Evolutionary conservation across 805 yeast species (phyloP), one percentile per base, ranked within the genome.

Genomic region (Grigorovia humatica): DNA sequence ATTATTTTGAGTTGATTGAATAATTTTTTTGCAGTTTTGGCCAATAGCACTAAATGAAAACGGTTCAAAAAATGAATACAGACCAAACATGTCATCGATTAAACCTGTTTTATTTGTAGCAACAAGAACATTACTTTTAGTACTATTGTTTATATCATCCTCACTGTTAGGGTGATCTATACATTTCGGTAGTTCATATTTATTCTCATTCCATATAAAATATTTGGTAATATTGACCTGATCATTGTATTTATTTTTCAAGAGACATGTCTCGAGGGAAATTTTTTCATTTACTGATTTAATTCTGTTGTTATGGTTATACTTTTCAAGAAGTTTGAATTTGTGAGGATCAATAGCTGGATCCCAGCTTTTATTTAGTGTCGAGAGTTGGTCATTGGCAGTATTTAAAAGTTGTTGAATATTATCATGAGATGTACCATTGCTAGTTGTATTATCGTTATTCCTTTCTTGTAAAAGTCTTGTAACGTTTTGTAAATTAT

Each of bases 31-130:
- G 48, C 59, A 58, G 38, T 59, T 55, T 32, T 51, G 52, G 42
- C 68, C 68, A 12, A 65, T 63, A 29, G 68, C 69, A 51, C 59
- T 55, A 13, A 64, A 54, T 1, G 70, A 66, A 35, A 64, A 53
- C 13, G 57, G 52, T 41, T 62, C 61, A 29, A 57, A 54, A 6
- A 68, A 64, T 2, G 67, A 60, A 50, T 61, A 65, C 27, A 66
- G 51, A 5, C 70, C 70, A 47, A 61, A 63, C 30, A 60, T 44
- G 32, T 59, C 65, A 51, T 65, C 68, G 13, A 66, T 55, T 23
- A 64, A 46, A 2, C 68, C 67, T 27, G 55, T 57, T 27, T 59
- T 44, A 23, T 17, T 12, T 12, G 18, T n/a, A 11, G 48, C 29
- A 2, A 35, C 29, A 13, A 23, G 18, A 17, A 29, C 38, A 2